Conservation (phyloP, 495 filamentous ascomycete genomes). For the Oidiodendron maius region DNA sequence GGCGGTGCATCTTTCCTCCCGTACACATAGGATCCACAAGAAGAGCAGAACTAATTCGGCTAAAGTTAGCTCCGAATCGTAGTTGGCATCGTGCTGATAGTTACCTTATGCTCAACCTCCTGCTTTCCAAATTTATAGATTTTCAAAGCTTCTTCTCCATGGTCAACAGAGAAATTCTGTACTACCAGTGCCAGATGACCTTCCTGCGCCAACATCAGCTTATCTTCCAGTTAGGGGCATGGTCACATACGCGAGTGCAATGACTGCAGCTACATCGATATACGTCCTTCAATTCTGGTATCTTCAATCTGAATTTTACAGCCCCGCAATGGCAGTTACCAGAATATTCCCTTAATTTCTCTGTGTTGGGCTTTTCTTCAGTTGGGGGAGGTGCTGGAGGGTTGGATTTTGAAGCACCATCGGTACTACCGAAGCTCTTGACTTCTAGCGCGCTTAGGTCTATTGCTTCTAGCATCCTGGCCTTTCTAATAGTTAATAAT, state of each 20-base stretch:
- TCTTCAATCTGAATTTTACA: slow-evolving; percentile 12
- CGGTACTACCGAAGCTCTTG: neutral
- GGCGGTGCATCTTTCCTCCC: neutral
- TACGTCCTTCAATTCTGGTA: neutral
- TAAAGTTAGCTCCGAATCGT: neutral
- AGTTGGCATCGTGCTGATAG: neutral
- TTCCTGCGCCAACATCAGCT: neutral
- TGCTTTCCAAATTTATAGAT: slow-evolving; percentile 7
- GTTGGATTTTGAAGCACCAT: neutral
- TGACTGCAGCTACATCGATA: slow-evolving; percentile 11
- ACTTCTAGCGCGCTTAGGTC: neutral
- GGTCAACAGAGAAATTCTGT: neutral
- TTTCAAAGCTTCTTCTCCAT: slow-evolving; percentile 4
- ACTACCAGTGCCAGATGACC: slow-evolving; percentile 6
- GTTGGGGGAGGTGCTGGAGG: neutral
- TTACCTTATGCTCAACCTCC: slow-evolving; percentile 1
- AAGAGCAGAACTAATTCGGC: slow-evolving; percentile 10
- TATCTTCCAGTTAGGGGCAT: neutral
- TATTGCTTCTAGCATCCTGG: neutral
- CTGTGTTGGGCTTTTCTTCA: neutral
- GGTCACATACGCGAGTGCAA: slow-evolving; percentile 4
- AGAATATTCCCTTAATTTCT: slow-evolving; percentile 9
- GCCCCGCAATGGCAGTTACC: slow-evolving; percentile 18
- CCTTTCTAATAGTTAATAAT: neutral
- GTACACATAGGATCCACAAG: slow-evolving; percentile 10